phyloP scores from a whole-genome alignment of 768 basidiomycete genomes.

The Glaciozyma martinii region DNA sequence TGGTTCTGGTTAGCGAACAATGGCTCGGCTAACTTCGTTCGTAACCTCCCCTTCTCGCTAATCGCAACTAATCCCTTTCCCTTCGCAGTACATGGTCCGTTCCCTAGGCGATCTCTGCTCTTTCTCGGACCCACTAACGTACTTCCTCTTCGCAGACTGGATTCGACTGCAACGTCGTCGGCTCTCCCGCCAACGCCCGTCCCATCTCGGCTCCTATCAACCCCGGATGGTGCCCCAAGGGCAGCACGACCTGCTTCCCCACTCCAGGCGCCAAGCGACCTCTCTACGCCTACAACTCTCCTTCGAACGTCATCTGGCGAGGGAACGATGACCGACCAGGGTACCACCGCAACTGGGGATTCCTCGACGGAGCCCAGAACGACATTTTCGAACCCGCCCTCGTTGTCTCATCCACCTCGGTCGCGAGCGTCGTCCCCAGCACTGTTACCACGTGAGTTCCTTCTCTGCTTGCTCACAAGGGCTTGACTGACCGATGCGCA shows the following conservation, averaged over 20 bases:
- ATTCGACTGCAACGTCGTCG: slow-evolving; percentile 4
- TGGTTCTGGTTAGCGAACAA: slow-evolving; percentile 29
- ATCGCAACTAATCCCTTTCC: neutral
- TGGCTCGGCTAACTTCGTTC: slow-evolving; percentile 3
- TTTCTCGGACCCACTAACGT: neutral
- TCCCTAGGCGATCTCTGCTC: neutral
- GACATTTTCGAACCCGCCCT: neutral
- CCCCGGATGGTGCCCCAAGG: slow-evolving; percentile 20
- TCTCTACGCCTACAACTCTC: slow-evolving; percentile 16
- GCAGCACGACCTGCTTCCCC: neutral
- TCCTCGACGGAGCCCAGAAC: neutral
- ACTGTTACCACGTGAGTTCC: no score
- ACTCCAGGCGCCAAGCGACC: slow-evolving; percentile 20
- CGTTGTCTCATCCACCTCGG: no score
- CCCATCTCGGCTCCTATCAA: slow-evolving; percentile 15
- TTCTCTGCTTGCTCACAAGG: no score
- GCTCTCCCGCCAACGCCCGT: neutral
- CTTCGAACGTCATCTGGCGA: neutral
- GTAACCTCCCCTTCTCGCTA: no score
- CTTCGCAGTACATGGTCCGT: neutral
- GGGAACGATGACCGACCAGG: neutral
- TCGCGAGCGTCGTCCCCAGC: no score
- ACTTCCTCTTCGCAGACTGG: neutral
- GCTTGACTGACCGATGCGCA: no score
- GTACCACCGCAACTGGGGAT: slow-evolving; percentile 20